Evolutionary conservation across 1,284 basidiomycete species (phyloP), one percentile per base, ranked within the genome.

Genomic region (Pascua guehoae): DNA sequence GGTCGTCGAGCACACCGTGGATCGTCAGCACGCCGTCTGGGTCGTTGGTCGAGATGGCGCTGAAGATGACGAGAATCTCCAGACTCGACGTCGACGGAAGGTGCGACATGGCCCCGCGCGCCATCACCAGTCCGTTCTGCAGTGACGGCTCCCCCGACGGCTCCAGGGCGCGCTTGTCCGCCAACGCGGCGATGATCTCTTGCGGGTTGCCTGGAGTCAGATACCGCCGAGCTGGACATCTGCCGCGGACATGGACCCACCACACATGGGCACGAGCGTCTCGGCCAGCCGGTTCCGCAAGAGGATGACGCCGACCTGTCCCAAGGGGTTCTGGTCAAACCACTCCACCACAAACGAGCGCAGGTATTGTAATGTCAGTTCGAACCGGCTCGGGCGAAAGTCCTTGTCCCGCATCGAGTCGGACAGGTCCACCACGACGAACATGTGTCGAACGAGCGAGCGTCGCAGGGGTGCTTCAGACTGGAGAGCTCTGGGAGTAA

Each of bases 251-350:
- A 11, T 14, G 16, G 52, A 68, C 83, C 56, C 68, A 90, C 92
- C 91, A 66, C 91, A 88, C 85, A 96, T 89, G 58, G 91, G 88
- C 1, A 88, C 85, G 42, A 96, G 79, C 3, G 89, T 84, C 72
- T 96, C 91, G 0, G 91, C 91, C 38, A 94, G 74, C 0, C 93
- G 89, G 50, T 88, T 86, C 17, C 93, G 82, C 85, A 98, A 91
- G 9, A 88, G 88, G n/a, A 95, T 89, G 36, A 95, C 79, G 5
- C 90, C 92, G 61, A 96, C 88, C 61, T 98, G 95, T n/a, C 95
- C 93, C 16, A 99, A 83, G 0, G 95, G 95, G 70, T 99, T 99
- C 78, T 98, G 96, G 77, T 99, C 96, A 76, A 98, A 99, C 91
- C 95, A 99, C 73, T 99, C 95, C 9, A 84, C 81, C 18, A 98